phyloP scores from a whole-genome alignment of 352 stramenopile species.

The Thalassiosira livingstoniorum region DNA sequence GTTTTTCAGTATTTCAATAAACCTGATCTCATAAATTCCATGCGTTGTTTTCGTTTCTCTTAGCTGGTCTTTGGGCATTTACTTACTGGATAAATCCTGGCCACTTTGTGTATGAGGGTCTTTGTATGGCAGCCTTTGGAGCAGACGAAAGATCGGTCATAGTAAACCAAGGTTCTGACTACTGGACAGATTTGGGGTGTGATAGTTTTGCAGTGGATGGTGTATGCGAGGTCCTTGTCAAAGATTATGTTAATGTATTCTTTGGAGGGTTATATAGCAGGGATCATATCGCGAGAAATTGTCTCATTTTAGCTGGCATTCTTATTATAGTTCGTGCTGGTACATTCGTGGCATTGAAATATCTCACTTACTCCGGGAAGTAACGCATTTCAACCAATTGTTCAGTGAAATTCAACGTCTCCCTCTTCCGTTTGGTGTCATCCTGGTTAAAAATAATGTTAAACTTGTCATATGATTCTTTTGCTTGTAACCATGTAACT shows the following conservation, averaged over 20 bases:
- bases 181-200: conserved; percentile 30
- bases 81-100: conserved; percentile 83
- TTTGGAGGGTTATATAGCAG: conserved; percentile 70
- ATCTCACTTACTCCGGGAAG: conserved; percentile 72
- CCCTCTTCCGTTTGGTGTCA: too few species aligned
- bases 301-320: conserved; percentile 64
- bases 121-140: conserved; percentile 75
- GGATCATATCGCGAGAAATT: conserved; percentile 58
- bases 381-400: too few species aligned
- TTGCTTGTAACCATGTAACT: too few species aligned
- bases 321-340: conserved; percentile 60
- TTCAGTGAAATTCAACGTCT: too few species aligned
- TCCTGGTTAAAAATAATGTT: too few species aligned
- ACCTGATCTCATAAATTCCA: conserved; percentile 3
- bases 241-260: conserved; percentile 69
- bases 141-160: conserved; percentile 52
- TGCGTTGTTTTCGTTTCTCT: neutral
- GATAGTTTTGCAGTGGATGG: conserved; percentile 34
- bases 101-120: conserved; percentile 86
- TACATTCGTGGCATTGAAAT: conserved; percentile 69
- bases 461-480: too few species aligned
- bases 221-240: conserved; percentile 50
- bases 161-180: conserved; percentile 40
- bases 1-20: neutral
- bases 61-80: conserved; percentile 56